Conservation (phyloP, 495 filamentous ascomycete genomes). For the Tuber borchii region DNA sequence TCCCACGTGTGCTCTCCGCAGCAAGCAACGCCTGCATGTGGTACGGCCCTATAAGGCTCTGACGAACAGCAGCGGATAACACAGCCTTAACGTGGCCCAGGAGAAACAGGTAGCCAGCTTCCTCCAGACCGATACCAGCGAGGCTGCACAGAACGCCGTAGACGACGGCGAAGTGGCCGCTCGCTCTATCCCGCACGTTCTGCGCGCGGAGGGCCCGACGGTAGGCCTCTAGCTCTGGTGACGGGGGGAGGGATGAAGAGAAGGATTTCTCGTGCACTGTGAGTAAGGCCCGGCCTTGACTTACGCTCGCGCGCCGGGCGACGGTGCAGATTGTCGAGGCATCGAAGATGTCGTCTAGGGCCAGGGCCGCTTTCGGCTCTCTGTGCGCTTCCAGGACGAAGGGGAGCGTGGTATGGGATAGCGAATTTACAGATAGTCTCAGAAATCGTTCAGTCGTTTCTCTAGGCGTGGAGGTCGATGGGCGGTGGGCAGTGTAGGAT, state of each 20-base stretch:
- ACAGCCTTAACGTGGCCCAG: conserved; percentile 83
- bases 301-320: conserved; percentile 70
- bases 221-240: conserved; percentile 13
- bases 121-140: conserved; percentile 50
- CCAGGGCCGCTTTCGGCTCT: conserved; percentile 46
- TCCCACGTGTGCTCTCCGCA: conserved; percentile 53
- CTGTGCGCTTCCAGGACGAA: conserved; percentile 74
- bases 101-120: conserved; percentile 77
- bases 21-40: conserved; percentile 80
- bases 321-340: conserved; percentile 82
- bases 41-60: conserved; percentile 86
- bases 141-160: conserved; percentile 49
- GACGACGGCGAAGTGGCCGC: conserved; percentile 48
- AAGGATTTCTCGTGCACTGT: conserved; percentile 76
- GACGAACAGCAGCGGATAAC: conserved; percentile 79
- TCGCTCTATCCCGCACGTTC: conserved; percentile 6
- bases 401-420: conserved; percentile 73
- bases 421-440: conserved; percentile 64
- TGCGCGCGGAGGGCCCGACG: conserved; percentile 14
- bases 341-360: conserved; percentile 82
- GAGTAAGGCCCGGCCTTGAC: conserved; percentile 78
- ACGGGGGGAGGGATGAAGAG: conserved; percentile 10
- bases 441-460: conserved; percentile 66
- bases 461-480: conserved; percentile 40
- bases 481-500: conserved; percentile 75